phyloP scores from a whole-genome alignment of 331 rosid species.

The Telfairia occidentalis region DNA sequence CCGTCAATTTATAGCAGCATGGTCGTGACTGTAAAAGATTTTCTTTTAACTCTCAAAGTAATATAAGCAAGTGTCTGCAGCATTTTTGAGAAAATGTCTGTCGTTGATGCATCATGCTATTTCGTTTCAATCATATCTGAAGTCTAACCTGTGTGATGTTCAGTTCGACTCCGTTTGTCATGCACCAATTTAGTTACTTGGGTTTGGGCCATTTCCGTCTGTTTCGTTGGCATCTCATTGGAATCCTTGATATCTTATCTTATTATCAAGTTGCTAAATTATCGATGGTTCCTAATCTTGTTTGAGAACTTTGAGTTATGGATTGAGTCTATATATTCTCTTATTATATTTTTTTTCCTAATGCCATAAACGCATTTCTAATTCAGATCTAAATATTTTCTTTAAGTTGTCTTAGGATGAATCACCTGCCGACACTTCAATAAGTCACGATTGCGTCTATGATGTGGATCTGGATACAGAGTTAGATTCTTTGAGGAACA shows the following conservation, averaged over 20 bases:
- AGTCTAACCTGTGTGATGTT: background rate
- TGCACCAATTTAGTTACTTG: background rate
- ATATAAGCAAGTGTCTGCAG: background rate
- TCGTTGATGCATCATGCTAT: background rate
- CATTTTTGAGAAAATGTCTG: background rate
- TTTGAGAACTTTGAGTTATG: background rate
- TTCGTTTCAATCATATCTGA: background rate
- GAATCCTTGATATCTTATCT: background rate
- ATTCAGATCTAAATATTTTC: slow-evolving; percentile 4
- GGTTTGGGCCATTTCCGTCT: background rate
- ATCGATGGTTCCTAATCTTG: background rate
- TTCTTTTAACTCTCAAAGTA: background rate
- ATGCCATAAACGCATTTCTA: background rate
- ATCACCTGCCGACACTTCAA: slow-evolving; percentile 16
- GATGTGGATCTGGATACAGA: slow-evolving; percentile 49
- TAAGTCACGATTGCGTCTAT: slow-evolving; percentile 15
- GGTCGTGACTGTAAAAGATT: background rate
- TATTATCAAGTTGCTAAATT: background rate
- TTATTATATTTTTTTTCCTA: background rate
- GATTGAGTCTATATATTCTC: background rate
- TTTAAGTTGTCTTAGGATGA: slow-evolving; percentile 38
- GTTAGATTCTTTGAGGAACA: slow-evolving; percentile 51
- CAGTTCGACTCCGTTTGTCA: background rate
- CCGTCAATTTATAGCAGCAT: background rate
- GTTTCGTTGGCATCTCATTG: background rate